Percentiles rank a stretch among this genome's conserved stretches.
Evolutionary conservation across 148 eudicot species (phyloP).

Genomic region (Cornus kousa): DNA sequence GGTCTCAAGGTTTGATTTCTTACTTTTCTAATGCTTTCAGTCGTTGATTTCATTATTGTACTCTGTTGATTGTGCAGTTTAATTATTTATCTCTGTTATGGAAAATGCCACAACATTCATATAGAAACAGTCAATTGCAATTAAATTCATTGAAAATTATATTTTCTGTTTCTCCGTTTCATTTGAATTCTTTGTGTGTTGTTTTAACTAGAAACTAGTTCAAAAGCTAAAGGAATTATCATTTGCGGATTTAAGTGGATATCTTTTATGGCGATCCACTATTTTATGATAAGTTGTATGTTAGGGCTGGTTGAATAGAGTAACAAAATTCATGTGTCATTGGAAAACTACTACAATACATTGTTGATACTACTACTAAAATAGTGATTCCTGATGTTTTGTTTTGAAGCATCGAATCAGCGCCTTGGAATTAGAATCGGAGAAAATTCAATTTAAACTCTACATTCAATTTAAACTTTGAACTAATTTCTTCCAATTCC

Average conservation of each 20-base stretch:
- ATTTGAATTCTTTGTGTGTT: not conserved
- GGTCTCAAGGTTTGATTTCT: conserved; percentile 68
- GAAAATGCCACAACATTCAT: not conserved
- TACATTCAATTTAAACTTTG: no score
- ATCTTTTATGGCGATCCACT: not conserved
- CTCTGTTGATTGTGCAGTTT: not conserved
- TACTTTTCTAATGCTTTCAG: not conserved
- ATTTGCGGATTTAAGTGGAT: not conserved
- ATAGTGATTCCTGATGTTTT: no score
- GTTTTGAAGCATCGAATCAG: no score
- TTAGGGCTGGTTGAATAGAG: not conserved
- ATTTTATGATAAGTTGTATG: not conserved
- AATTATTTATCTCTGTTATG: not conserved
- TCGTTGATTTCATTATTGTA: not conserved
- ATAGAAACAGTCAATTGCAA: not conserved
- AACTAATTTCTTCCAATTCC: no score
- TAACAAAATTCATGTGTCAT: not conserved
- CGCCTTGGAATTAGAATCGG: no score
- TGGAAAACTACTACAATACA: no score
- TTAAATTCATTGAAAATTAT: not conserved
- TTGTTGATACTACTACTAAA: no score
- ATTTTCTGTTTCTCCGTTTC: not conserved
- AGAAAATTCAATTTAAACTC: no score
- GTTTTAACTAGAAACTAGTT: not conserved
- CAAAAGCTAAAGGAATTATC: not conserved